Evolutionary conservation across 306 rosid genomes (phyloP), one percentile per base, ranked within the genome.

Genomic region (Gastrolobium villosum): DNA sequence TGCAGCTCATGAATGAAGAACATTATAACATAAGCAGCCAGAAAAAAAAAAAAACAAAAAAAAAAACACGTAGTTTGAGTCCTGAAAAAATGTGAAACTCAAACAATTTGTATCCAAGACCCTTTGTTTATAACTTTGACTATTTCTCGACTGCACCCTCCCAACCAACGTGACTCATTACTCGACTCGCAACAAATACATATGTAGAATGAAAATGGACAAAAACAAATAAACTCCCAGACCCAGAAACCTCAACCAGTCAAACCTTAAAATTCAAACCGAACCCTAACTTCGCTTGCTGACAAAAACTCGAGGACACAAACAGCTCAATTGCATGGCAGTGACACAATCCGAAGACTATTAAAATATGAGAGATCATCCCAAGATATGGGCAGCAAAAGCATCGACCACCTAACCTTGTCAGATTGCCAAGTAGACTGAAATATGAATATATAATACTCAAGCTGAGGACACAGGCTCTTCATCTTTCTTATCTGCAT

Each of bases 401-500:
- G 65, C 78, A 79, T 37, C 74, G 69, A 76, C 88, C 86, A 71
- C 80, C 68, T 45, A 78, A 80, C 85, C 87, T 88, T 79, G 80
- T 62, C 84, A 71, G 43, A 72, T 74, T 78, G 70, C 89, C 63
- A 72, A 64, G 85, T 70, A 68, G 75, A 31, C 77, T 79, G 72
- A 74, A 62, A 65, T 62, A 62, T 50, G 53, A 75, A 81, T 37
- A 53, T 65, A 20, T 67, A 74, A 75, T 80, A 65, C 72, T 88
- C 78, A 92, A 82, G 86, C 77, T 30, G 91, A 82, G 41, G 92
- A 84, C 32, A 83, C 76, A 36, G 93, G 88, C 79, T 86, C 88
- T 45, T 78, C 96, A 66, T 8, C 89, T 76, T 90, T 86, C 81
- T 89, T 84, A 49, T 86, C 91, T 14, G 78, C 70, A 26, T 80